Conservation (phyloP, 169 alveolate genomes). For the Eimeria tenella region DNA sequence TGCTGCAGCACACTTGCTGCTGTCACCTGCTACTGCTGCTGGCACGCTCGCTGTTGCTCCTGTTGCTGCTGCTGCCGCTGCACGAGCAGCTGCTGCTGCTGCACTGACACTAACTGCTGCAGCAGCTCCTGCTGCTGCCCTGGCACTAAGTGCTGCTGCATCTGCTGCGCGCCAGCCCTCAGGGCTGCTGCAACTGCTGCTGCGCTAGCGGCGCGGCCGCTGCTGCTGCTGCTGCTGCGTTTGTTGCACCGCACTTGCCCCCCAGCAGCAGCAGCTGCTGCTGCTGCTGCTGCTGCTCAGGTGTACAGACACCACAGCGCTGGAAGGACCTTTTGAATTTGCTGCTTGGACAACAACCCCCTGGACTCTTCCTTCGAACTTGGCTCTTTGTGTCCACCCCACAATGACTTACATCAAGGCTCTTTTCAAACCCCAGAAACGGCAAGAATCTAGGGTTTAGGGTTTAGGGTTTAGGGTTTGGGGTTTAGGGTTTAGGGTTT, state of each 20-base stretch:
- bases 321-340: slow-evolving; percentile 27
- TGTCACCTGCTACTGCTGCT: background rate
- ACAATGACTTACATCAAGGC: slow-evolving; percentile 93
- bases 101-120: too few species aligned
- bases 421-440: slow-evolving; percentile 10
- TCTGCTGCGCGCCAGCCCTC: background rate
- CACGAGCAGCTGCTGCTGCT: too few species aligned
- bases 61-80: too few species aligned
- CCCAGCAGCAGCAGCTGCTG: background rate
- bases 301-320: slow-evolving; percentile 1
- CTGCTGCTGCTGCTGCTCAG: slow-evolving; percentile 9
- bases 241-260: background rate
- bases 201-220: background rate
- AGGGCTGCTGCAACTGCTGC: background rate
- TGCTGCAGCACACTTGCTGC: too few species aligned
- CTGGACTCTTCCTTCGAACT: slow-evolving; percentile 99
- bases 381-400: slow-evolving; percentile 97
- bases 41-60: background rate
- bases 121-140: background rate
- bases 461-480: background rate
- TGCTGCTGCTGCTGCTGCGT: background rate
- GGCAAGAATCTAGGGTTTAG: background rate
- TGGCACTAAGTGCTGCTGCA: background rate
- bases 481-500: too few species aligned
- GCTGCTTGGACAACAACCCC: slow-evolving; percentile 99